These are phyloP conservation scores for Umbelopsis sp. DNA, from an alignment of 371 early-diverging fungal species.

Conservation along the genomic window DNA sequence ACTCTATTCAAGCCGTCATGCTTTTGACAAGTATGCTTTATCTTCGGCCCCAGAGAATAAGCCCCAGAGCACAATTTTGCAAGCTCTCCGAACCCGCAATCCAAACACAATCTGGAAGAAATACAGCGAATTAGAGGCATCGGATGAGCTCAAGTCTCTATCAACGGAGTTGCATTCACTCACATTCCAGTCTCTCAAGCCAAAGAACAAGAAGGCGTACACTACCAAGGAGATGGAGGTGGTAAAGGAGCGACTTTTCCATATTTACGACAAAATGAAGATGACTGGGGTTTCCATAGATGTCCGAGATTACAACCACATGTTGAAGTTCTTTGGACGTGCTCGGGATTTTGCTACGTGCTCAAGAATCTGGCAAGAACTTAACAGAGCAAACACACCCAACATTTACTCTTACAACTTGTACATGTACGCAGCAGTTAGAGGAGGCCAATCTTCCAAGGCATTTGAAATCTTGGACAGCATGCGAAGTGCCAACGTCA, in stretches of 20 bases:
- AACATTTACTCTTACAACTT: constrained; percentile 41
- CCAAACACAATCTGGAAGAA: constrained; percentile 46
- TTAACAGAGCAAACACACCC: constrained; percentile 21
- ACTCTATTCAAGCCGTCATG: neutral
- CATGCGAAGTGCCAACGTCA: constrained; percentile 28
- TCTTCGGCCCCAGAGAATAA: neutral
- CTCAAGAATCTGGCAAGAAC: constrained; percentile 29
- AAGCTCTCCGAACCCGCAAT: constrained; percentile 35
- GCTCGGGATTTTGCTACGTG: constrained; percentile 36
- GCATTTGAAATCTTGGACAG: constrained; percentile 31
- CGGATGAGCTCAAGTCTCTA: constrained; percentile 26
- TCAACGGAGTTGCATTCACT: constrained; percentile 37
- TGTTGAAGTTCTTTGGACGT: constrained; percentile 47
- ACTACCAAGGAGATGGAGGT: constrained; percentile 31
- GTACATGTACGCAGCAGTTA: constrained; percentile 45
- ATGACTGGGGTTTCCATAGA: constrained; percentile 22
- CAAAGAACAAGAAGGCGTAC: constrained; percentile 32
- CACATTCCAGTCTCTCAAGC: constrained; percentile 39
- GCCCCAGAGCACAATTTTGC: constrained; percentile 24
- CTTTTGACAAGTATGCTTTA: constrained; percentile 7
- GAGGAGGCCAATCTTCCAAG: constrained; percentile 27
- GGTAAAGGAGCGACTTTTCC: constrained; percentile 32
- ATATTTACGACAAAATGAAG: constrained; percentile 38
- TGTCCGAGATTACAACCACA: constrained; percentile 50
- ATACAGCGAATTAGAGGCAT: constrained; percentile 32